Evolutionary conservation across 139 green algal species (phyloP).

Genomic region (Edaphochlamys debaryana): DNA sequence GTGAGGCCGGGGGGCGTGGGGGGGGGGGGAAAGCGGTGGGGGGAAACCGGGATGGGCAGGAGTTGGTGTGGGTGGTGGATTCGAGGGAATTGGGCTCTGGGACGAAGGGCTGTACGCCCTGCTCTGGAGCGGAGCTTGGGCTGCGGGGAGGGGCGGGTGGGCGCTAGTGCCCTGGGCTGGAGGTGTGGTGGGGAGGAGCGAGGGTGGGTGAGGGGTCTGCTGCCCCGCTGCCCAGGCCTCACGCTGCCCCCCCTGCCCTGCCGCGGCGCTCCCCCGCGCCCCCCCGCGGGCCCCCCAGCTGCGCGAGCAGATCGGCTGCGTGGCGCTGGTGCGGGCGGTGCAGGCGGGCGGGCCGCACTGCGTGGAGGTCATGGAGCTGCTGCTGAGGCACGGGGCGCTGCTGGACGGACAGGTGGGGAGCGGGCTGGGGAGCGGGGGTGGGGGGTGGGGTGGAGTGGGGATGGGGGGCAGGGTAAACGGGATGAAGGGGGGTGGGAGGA

Average conservation of each 20-base stretch:
- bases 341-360: slow-evolving; percentile 50
- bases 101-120: no score
- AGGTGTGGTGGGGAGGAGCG: no score
- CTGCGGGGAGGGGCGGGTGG: no score
- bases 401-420: slow-evolving; percentile 54
- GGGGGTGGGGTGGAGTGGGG: background rate
- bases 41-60: no score
- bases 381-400: slow-evolving; percentile 47
- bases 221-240: no score
- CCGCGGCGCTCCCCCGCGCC: background rate
- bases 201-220: no score
- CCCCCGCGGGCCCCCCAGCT: no score
- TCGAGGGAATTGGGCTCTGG: no score
- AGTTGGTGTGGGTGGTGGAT: background rate
- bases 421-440: background rate
- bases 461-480: no score
- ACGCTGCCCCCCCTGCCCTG: background rate
- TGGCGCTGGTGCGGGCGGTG: slow-evolving; percentile 50
- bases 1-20: background rate
- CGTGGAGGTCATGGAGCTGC: slow-evolving; percentile 42
- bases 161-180: no score
- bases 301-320: slow-evolving; percentile 46
- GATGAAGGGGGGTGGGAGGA: background rate
- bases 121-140: no score
- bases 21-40: no score